Base-by-base conservation (phyloP, 2,329 filamentous ascomycete species). In the Zasmidium cellare region DNA sequence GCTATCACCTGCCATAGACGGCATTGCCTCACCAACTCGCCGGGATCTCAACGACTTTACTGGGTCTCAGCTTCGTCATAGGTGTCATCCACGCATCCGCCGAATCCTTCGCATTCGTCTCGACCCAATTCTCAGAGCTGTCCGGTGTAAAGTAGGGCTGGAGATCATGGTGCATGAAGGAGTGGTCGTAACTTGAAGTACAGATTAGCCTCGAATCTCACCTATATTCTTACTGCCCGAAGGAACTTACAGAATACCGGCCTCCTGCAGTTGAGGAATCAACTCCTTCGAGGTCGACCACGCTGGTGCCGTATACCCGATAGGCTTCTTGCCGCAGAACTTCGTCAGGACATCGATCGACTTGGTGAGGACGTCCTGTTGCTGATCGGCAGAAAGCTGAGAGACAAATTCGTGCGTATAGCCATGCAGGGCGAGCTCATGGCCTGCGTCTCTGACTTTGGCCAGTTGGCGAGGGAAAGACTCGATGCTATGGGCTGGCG, bases 401-500 rank as follows among this genome's bases (percentile, higher is more conserved):
- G 60, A 60, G 38, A 76, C 69, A 38, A 71, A 74, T 55, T 79
- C 75, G 61, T 77, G 72, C 18, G 71, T 75, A 60, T 77, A 76
- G 19, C 77, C 76, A 62, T 78, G 71, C 16, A 77, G 65, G 2
- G 72, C 75, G 23, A 79, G 71, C 53, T 78, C 76, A 56, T 79
- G 76, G 1, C 76, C 76, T 3, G 68, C 69, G 55, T 78, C 75
- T 5, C 74, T 63, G 31, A 79, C 71, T 67, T 76, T 77, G 28
- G 74, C 78, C 53, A 81, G 72, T 66, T 79, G 79, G 22, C 74
- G 71, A 0, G 79, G 82, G 65, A 83, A 79, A 0, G 75, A 77
- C 55, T 80, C 78, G 5, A 82, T 65, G 2, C 77, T 69, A 60
- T 79, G 76, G 2, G 71, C 75, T 12, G 76, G 76, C 7, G 56